These are phyloP conservation scores for Cronartium quercuum DNA, from an alignment of 1,284 basidiomycete genomes.

Conservation along the genomic window DNA sequence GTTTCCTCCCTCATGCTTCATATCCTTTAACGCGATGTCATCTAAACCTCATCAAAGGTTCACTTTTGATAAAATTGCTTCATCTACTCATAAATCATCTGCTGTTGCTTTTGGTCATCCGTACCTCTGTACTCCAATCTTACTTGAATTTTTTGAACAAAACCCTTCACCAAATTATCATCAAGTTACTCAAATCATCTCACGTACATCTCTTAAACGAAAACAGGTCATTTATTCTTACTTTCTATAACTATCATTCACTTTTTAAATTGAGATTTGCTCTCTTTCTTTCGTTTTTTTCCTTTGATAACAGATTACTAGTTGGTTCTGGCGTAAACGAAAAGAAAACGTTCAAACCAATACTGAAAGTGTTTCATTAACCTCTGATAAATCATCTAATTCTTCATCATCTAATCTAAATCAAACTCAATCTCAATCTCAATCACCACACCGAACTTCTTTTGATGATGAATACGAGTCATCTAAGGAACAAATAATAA, in stretches of 20 bases:
- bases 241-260: background rate
- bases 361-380: no score
- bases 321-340: constrained; percentile 37
- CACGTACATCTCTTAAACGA: constrained; percentile 12
- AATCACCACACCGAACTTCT: no score
- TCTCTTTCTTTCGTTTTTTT: background rate
- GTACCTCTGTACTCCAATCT: constrained; percentile 24
- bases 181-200: constrained; percentile 15
- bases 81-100: background rate
- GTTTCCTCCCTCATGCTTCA: no score
- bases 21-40: no score
- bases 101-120: constrained; percentile 30
- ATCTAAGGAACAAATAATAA: no score
- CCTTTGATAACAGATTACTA: no score
- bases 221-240: constrained; percentile 12
- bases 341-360: constrained; percentile 12
- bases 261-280: background rate
- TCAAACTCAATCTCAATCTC: background rate
- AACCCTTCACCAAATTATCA: constrained; percentile 18
- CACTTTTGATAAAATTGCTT: no score
- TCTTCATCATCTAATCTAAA: background rate
- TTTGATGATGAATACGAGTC: no score
- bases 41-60: no score
- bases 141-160: constrained; percentile 6
- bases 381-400: background rate